phyloP scores from a whole-genome alignment of 2,329 filamentous ascomycete genomes.

The Aspergillus fijiensis region DNA sequence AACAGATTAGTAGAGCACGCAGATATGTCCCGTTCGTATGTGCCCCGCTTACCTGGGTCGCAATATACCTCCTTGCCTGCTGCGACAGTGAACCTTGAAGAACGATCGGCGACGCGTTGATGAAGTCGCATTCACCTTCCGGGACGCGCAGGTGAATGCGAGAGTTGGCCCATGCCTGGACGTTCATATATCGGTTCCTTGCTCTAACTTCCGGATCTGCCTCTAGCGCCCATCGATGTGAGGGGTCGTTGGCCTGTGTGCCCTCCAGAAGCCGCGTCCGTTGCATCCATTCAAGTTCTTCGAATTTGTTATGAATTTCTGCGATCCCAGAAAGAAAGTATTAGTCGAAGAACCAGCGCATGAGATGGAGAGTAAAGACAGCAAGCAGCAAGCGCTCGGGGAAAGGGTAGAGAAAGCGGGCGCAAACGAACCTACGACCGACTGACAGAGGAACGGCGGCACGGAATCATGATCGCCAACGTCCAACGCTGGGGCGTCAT shows the following conservation, averaged over 20 bases:
- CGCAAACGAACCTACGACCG: slow-evolving; percentile 36
- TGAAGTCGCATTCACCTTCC: slow-evolving; percentile 70
- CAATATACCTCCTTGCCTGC: slow-evolving; percentile 68
- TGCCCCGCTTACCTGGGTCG: slow-evolving; percentile 64
- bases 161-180: slow-evolving; percentile 86
- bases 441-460: slow-evolving; percentile 41
- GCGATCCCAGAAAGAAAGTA: slow-evolving; percentile 10
- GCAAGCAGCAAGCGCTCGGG: slow-evolving; percentile 7
- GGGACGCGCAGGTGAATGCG: slow-evolving; percentile 78
- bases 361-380: not conserved
- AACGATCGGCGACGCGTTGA: slow-evolving; percentile 74
- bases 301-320: slow-evolving; percentile 62
- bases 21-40: not conserved
- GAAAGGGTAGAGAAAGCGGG: slow-evolving; percentile 15
- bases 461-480: slow-evolving; percentile 32
- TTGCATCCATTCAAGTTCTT: slow-evolving; percentile 62
- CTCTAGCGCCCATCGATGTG: slow-evolving; percentile 60
- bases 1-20: not conserved
- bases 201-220: slow-evolving; percentile 55
- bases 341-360: slow-evolving; percentile 9
- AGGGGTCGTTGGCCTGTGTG: slow-evolving; percentile 44
- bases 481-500: slow-evolving; percentile 30
- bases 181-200: slow-evolving; percentile 84
- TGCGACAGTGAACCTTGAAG: slow-evolving; percentile 54
- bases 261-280: slow-evolving; percentile 53